phyloP scores from a whole-genome alignment of 1,284 basidiomycete species.

The Termitomyces sp. region DNA sequence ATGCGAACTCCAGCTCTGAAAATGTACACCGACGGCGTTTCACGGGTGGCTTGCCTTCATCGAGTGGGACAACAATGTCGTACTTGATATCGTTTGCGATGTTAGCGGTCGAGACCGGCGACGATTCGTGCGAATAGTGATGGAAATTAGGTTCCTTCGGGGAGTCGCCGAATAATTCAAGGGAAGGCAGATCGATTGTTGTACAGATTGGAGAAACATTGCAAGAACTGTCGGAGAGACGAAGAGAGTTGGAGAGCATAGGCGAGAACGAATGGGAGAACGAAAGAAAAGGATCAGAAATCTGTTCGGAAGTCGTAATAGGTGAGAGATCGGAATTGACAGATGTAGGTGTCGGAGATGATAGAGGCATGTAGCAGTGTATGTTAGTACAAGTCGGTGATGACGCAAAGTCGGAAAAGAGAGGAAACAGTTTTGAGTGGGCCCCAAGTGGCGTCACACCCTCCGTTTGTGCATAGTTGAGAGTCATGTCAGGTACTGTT shows the following conservation, averaged over 20 bases:
- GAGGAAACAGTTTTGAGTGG: background rate
- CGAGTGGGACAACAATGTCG: background rate
- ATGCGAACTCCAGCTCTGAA: background rate
- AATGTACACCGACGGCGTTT: background rate
- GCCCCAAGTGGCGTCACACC: background rate
- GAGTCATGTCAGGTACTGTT: constrained; percentile 4
- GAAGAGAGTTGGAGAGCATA: background rate
- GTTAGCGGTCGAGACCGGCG: background rate
- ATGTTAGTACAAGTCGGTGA: background rate
- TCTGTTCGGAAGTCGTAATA: background rate
- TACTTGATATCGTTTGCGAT: background rate
- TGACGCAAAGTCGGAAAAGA: background rate
- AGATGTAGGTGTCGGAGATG: background rate
- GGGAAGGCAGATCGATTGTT: background rate
- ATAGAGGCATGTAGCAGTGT: background rate
- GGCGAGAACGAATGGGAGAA: background rate
- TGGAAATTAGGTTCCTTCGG: background rate
- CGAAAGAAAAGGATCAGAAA: background rate
- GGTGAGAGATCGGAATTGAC: background rate
- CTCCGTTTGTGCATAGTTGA: constrained; percentile 5
- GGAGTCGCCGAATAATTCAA: background rate
- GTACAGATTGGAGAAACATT: background rate
- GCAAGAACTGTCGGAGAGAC: background rate
- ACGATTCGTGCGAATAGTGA: background rate
- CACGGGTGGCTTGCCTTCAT: background rate